Percentiles rank a stretch among this genome's conserved stretches.
These are phyloP conservation scores for Stylosanthes scabra DNA, from an alignment of 331 rosid species.

Conservation along the genomic window DNA sequence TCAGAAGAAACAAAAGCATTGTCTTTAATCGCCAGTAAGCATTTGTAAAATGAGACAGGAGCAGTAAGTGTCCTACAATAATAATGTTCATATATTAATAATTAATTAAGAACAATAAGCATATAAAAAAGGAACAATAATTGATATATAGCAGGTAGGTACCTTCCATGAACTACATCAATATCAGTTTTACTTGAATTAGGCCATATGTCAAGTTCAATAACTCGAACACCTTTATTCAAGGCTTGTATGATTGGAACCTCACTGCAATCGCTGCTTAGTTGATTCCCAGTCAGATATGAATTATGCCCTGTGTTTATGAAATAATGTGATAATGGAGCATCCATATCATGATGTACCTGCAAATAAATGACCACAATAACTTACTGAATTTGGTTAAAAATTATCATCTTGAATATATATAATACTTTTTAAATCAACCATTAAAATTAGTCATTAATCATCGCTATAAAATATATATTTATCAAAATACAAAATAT, in stretches of 20 bases:
- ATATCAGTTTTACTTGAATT: constrained; percentile 74
- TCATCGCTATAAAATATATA: no score
- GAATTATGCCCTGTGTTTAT: constrained; percentile 99
- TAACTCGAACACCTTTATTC: constrained; percentile 73
- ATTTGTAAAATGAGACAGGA: constrained; percentile 78
- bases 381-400: no score
- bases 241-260: constrained; percentile 81
- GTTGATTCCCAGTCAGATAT: constrained; percentile 94
- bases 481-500: no score
- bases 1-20: constrained; percentile 82
- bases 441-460: no score
- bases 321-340: constrained; percentile 96
- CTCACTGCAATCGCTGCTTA: constrained; percentile 89
- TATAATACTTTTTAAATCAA: no score
- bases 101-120: no score
- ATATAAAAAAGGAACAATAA: no score
- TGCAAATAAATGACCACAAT: constrained; percentile 57
- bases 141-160: no score
- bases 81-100: no score
- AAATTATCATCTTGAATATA: no score
- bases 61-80: constrained; percentile 91
- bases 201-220: constrained; percentile 96
- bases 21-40: constrained; percentile 84
- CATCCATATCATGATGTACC: constrained; percentile 95
- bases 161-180: constrained; percentile 89